phyloP scores from a whole-genome alignment of 371 early-diverging fungal genomes.

The Conidiobolus incongruus region DNA sequence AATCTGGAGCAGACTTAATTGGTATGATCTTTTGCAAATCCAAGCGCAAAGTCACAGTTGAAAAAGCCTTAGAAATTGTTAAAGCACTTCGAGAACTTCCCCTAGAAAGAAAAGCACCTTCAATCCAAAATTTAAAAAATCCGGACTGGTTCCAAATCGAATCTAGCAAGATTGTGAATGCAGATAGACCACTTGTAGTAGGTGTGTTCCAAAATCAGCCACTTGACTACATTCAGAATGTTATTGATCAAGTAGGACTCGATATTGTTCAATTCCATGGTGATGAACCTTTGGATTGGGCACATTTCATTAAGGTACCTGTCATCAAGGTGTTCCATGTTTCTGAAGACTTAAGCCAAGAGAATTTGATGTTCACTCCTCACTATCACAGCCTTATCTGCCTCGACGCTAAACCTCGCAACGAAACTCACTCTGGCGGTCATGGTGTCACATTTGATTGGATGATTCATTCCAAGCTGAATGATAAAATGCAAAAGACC shows the following conservation, averaged over 20 bases:
- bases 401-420: constrained; percentile 41
- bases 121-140: background rate
- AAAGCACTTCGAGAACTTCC: constrained; percentile 18
- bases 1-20: constrained; percentile 68
- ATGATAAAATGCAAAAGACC: constrained; percentile 7
- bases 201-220: constrained; percentile 84
- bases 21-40: constrained; percentile 79
- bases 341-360: constrained; percentile 13
- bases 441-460: constrained; percentile 53
- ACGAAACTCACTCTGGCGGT: constrained; percentile 42
- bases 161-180: constrained; percentile 15
- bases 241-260: constrained; percentile 35
- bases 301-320: constrained; percentile 48
- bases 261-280: constrained; percentile 91
- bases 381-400: constrained; percentile 37
- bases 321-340: constrained; percentile 79
- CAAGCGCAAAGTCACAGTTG: constrained; percentile 30
- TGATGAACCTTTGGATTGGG: constrained; percentile 34
- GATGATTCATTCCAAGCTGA: constrained; percentile 39
- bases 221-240: constrained; percentile 41
- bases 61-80: constrained; percentile 34
- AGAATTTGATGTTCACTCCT: constrained; percentile 14
- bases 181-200: constrained; percentile 52
- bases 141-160: constrained; percentile 34
- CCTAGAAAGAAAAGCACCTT: background rate